Evolutionary conservation across 73 alveolate genomes (phyloP), one percentile per base, ranked within the genome.

Genomic region (Paramecium biaurelia): DNA sequence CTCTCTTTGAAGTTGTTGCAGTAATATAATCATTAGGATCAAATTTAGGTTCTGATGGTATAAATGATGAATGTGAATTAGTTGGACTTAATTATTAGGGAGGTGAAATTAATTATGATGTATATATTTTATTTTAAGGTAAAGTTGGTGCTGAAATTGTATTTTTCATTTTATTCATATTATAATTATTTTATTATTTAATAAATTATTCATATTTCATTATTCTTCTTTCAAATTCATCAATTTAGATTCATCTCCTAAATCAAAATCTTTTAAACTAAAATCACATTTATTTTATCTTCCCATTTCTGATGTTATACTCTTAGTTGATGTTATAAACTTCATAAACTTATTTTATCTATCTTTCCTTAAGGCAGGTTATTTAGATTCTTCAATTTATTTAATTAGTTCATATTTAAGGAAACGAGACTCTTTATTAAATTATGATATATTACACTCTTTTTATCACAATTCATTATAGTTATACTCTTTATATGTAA

Each of bases 161-260:
- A 23, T 38, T 43, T 21, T 38, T 21, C 21, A 6, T 18, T n/a
- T 79, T 79, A 24, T 34, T 79, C 28, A 3, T n/a, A 53, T 79
- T 45, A 43, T 42, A 11, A 35, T 74, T 35, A 79, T 20, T 18
- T 15, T 79, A 43, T 41, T 79, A 79, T 43, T 41, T 6, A 79
- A 43, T 32, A 35, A 14, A 35, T 26, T 70, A 70, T 38, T 38
- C 14, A 47, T 47, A 4, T 47, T 14, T 74, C 41, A 79, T 24
- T 79, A 11, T 43, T 43, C 42, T 20, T 79, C 20, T 20, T 79
- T 79, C 32, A 79, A 43, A 23, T 43, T 23, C 56, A 20, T 20
- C 7, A 30, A 43, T 15, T 47, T 79, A 20, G 90, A 79, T 79
- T 79, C 90, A 79, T 79, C 90, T 47, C 90, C 90, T 47, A 79